Evolutionary conservation across 1,284 basidiomycete species (phyloP), one percentile per base, ranked within the genome.

Genomic region (Lentinula novae-zelandiae): DNA sequence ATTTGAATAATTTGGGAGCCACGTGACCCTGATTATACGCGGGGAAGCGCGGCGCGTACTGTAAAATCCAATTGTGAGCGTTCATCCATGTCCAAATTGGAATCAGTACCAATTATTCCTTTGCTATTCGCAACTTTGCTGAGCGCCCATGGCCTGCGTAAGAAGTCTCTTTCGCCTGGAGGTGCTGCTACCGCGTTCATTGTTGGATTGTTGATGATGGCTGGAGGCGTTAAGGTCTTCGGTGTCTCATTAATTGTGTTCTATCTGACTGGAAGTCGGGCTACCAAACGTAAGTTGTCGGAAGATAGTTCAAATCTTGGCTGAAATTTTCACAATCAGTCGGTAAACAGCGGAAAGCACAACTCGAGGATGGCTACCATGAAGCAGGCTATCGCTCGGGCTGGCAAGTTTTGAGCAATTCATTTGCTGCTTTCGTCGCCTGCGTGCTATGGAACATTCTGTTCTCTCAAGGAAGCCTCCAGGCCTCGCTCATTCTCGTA

Each of bases 321-420:
- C 46, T 61, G 31, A 27, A 57, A 36, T 10, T n/a, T 31, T 31
- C 42, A 7, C 9, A 52, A 31, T 48, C 60, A 82, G 87, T 88
- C 62, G 85, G 90, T 22, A 87, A 85, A 68, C 71, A 78, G 53
- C 75, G 75, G 57, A 98, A 98, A 72, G 84, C 84, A 1, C 75
- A 75, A 62, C 79, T 96, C 31, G 96, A 98, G 71, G 90, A 91
- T 53, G 90, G 86, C 0, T 85, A 89, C 65, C 82, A 89, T 50
- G 83, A 83, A 52, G 80, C 75, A 0, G 90, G 89, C 0, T 88
- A 95, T 70, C 79, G 95, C 31, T n/a, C 53, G 33, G 51, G 89
- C 84, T 82, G 84, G 71, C 95, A 97, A 74, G 93, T 95, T 15
- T 70, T 95, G 7, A 87, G 85, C 75, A 95, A 94, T 70, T 90